Evolutionary conservation across 495 filamentous ascomycete genomes (phyloP), one percentile per base, ranked within the genome.

Genomic region (Chaetomium fimeti): DNA sequence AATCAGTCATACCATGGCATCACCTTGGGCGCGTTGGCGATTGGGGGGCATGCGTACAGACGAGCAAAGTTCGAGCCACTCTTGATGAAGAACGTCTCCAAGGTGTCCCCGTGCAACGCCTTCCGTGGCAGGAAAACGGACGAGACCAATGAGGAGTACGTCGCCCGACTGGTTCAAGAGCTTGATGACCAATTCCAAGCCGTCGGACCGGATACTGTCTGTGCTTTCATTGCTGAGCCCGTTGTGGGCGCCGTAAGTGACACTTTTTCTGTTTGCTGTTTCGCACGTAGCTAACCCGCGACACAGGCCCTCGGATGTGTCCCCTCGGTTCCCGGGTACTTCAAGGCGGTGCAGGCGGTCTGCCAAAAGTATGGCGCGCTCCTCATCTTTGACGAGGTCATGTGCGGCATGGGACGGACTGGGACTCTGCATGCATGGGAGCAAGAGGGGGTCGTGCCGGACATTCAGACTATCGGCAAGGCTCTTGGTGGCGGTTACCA

Each of bases 201-300:
- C 28, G 78, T 92, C 3, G 91, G 89, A 0, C 85, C 89, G 0
- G 78, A 87, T 2, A 91, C 77, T 2, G 90, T 94, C 11, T 87
- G 85, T 64, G 92, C 89, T 3, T 92, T 94, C 65, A 77, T 94
- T 36, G 86, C 86, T 2, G 91, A 95, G 70, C 86, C 91, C 3
- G 75, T 86, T 13, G 80, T 82, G 45, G 87, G 87, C 8, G 82
- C 83, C 12, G 75, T 76, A 55, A 65, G 75, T 70, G 42, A 5
- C 36, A 20, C 16, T 53, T 22, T 15, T 53, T 22, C n/a, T 29
- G 25, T 4, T 36, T 13, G 8, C 47, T 4, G 36, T 48, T 16
- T 52, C 28, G 22, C 28, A 22, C n/a, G 20, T 48, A 48, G 8
- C 45, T 66, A 45, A 66, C 47, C 12, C 24, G 1, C n/a, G 11